Conservation (phyloP, 1,139 yeast species). For the Kodamaea plutei region DNA sequence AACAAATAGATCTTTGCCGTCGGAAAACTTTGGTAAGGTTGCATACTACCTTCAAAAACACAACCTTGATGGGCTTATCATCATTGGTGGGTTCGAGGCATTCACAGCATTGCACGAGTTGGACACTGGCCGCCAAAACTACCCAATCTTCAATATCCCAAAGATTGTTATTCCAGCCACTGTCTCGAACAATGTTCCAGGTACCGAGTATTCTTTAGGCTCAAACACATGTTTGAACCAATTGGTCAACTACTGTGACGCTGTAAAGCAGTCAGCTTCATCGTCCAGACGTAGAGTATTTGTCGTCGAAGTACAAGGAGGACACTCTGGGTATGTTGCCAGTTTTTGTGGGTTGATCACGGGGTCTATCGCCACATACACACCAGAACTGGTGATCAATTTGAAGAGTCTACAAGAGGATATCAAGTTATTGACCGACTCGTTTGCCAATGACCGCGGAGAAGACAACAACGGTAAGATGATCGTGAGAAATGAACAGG, state of each 20-base stretch:
- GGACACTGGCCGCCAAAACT: constrained; percentile 56
- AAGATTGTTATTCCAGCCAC: constrained; percentile 81
- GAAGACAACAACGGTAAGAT: constrained; percentile 75
- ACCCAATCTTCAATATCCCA: constrained; percentile 74
- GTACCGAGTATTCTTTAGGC: constrained; percentile 77
- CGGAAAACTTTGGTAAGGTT: constrained; percentile 62
- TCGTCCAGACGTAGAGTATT: constrained; percentile 75
- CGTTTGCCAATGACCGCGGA: constrained; percentile 56
- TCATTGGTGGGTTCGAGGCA: constrained; percentile 82
- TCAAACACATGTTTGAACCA: constrained; percentile 76
- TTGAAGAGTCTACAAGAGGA: constrained; percentile 60
- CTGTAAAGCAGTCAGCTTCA: constrained; percentile 73
- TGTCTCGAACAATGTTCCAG: constrained; percentile 79
- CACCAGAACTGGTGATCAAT: constrained; percentile 66
- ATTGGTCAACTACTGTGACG: constrained; percentile 72
- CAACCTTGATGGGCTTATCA: constrained; percentile 66
- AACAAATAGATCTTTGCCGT: constrained; percentile 70
- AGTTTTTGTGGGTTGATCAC: constrained; percentile 63
- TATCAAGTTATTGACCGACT: constrained; percentile 50
- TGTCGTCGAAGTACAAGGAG: constrained; percentile 85
- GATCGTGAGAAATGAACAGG: constrained; percentile 78
- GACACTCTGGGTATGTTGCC: constrained; percentile 77
- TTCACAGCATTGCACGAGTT: constrained; percentile 65
- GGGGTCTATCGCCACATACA: constrained; percentile 73
- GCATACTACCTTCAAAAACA: constrained; percentile 75